Evolutionary conservation across 225 moss, liverwort and hornwort species (phyloP).

Genomic region (Bryum argenteum): DNA sequence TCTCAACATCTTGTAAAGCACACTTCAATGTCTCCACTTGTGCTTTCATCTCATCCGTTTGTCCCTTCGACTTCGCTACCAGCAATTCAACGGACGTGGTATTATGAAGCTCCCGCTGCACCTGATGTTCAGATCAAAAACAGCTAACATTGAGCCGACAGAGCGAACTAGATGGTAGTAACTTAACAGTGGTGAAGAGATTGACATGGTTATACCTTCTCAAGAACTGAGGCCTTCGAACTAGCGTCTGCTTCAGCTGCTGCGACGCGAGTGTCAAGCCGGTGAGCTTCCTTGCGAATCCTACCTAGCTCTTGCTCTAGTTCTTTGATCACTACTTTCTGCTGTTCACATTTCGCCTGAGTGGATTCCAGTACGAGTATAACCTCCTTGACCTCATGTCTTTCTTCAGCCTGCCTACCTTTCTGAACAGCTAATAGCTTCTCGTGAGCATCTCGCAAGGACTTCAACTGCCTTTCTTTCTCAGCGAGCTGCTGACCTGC

Average conservation of each 20-base stretch:
- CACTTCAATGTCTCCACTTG: slow-evolving; percentile 46
- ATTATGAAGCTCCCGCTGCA: slow-evolving; percentile 62
- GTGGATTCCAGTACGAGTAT: slow-evolving; percentile 57
- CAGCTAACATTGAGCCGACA: background rate
- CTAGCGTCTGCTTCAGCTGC: slow-evolving; percentile 56
- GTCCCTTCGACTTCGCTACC: slow-evolving; percentile 36
- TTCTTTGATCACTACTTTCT: slow-evolving; percentile 48
- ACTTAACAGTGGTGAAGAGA: background rate
- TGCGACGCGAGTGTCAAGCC: slow-evolving; percentile 48
- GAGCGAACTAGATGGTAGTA: too few species aligned
- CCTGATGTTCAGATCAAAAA: slow-evolving; percentile 12
- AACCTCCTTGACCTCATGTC: slow-evolving; percentile 61
- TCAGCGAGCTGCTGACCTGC: slow-evolving; percentile 49
- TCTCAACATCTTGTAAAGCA: slow-evolving; percentile 58
- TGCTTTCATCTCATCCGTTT: slow-evolving; percentile 38
- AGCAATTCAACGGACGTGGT: slow-evolving; percentile 29
- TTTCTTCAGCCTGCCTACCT: slow-evolving; percentile 49
- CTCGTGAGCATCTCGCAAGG: slow-evolving; percentile 60
- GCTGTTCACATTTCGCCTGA: slow-evolving; percentile 53
- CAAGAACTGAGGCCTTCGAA: slow-evolving; percentile 49
- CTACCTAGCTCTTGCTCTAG: slow-evolving; percentile 53
- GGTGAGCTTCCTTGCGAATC: slow-evolving; percentile 39
- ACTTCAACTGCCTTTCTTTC: slow-evolving; percentile 52
- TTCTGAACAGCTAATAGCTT: slow-evolving; percentile 53
- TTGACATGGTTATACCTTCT: slow-evolving; percentile 32